phyloP scores from a whole-genome alignment of 768 basidiomycete species.

The Cantharellus anzutake region DNA sequence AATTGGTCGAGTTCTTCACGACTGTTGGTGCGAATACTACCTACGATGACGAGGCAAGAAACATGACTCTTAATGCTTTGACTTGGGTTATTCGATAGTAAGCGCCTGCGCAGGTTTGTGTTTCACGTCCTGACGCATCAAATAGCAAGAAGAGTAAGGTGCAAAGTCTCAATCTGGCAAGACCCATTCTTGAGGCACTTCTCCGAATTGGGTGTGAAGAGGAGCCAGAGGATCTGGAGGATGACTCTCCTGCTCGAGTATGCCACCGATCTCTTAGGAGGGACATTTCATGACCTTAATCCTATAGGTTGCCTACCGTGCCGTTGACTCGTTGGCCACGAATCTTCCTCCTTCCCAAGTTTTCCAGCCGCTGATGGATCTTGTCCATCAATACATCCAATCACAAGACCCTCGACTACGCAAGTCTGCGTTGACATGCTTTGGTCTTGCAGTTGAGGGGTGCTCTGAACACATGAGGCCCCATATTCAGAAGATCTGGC shows the following conservation, averaged over 20 bases:
- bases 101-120: conserved; percentile 13
- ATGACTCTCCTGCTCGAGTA: conserved; percentile 82
- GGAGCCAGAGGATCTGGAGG: conserved; percentile 85
- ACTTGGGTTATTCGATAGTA: conserved; percentile 96
- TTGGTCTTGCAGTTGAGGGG: conserved; percentile 92
- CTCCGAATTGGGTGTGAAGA: conserved; percentile 90
- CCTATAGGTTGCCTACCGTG: conserved; percentile 71
- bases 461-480: conserved; percentile 97
- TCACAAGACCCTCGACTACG: conserved; percentile 62
- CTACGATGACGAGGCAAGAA: conserved; percentile 62
- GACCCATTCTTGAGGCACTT: conserved; percentile 71
- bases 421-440: conserved; percentile 84
- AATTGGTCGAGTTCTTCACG: conserved; percentile 78
- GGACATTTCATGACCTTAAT: not conserved
- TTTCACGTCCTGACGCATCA: not conserved
- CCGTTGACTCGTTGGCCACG: conserved; percentile 83
- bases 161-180: conserved; percentile 66
- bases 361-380: conserved; percentile 72
- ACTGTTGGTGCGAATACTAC: conserved; percentile 58
- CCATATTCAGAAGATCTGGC: conserved; percentile 74
- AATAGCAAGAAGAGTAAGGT: conserved; percentile 89
- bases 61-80: conserved; percentile 80
- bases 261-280: conserved; percentile 13
- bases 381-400: conserved; percentile 71
- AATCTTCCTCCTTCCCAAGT: conserved; percentile 87